A percentile compares a stretch with the other conserved stretches of the same genome.
phyloP scores from a whole-genome alignment of 345 rosid species.

The Dovyalis caffra region DNA sequence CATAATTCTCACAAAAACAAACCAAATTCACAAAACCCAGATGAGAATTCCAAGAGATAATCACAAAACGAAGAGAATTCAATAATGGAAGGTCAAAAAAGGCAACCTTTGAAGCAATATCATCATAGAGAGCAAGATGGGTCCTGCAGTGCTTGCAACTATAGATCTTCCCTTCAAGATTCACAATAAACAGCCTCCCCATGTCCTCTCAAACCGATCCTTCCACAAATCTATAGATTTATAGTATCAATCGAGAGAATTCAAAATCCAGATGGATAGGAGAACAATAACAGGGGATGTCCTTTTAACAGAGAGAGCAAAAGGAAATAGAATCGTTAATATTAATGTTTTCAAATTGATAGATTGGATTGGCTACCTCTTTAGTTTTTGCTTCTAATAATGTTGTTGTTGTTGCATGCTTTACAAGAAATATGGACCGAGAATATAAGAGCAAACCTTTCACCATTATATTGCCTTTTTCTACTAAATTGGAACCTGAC shows the following conservation, averaged over 20 bases:
- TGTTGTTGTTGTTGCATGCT: background rate
- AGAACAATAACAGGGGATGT: background rate
- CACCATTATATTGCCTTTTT: slow-evolving; percentile 14
- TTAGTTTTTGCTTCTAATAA: background rate
- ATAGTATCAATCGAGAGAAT: background rate
- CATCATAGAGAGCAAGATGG: slow-evolving; percentile 74
- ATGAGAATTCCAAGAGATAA: slow-evolving; percentile 18
- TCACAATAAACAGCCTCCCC: slow-evolving; percentile 91
- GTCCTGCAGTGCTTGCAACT: slow-evolving; percentile 93
- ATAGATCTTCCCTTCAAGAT: slow-evolving; percentile 88
- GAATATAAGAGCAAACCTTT: background rate
- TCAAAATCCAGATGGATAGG: background rate
- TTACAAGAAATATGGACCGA: slow-evolving; percentile 24
- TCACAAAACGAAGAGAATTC: background rate
- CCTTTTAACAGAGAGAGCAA: background rate
- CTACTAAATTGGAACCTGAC: slow-evolving; percentile 17
- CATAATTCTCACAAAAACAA: background rate
- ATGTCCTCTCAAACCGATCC: slow-evolving; percentile 36
- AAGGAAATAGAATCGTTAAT: background rate
- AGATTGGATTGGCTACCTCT: slow-evolving; percentile 1
- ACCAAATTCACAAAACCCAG: slow-evolving; percentile 28
- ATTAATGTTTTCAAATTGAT: background rate
- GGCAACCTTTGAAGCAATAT: slow-evolving; percentile 78
- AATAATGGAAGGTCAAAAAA: slow-evolving; percentile 7
- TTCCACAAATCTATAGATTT: background rate